These are phyloP conservation scores for Epicoccum nigrum DNA, from an alignment of 2,329 filamentous ascomycete genomes.

Conservation along the genomic window DNA sequence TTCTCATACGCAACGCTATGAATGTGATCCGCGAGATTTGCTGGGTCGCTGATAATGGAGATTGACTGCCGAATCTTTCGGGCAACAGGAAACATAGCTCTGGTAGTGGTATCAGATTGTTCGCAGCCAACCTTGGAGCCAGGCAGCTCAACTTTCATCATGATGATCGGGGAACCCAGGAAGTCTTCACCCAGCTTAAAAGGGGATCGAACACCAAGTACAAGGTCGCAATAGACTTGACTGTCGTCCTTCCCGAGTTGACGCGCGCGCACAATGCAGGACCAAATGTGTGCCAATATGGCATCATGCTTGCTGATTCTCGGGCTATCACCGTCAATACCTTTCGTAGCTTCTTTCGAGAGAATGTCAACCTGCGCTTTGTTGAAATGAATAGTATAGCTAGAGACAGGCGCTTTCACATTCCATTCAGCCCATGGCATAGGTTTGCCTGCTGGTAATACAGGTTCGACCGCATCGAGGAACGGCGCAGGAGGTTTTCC, in stretches of 20 bases:
- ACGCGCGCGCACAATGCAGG: conserved; percentile 15
- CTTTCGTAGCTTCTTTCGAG: no score
- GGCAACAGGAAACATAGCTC: no score
- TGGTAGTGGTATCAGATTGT: no score
- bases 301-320: conserved; percentile 20
- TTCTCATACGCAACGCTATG: conserved; percentile 19
- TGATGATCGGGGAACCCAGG: conserved; percentile 14
- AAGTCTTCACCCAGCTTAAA: conserved; percentile 9
- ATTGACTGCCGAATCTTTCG: no score
- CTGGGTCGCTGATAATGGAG: no score
- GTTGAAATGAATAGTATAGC: conserved; percentile 15
- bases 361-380: conserved; percentile 4
- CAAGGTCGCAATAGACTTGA: conserved; percentile 17
- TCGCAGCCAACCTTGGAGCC: conserved; percentile 3
- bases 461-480: not conserved
- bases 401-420: conserved; percentile 1
- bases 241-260: conserved; percentile 3
- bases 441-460: conserved; percentile 5
- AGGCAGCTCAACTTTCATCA: conserved; percentile 15
- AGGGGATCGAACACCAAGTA: conserved; percentile 5
- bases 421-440: conserved; percentile 17
- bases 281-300: conserved; percentile 18
- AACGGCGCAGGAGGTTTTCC: conserved; percentile 9
- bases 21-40: conserved; percentile 8
- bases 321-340: no score